A percentile compares a stretch with the other conserved stretches of the same genome.
phyloP scores from a whole-genome alignment of 2,329 filamentous ascomycete species.

The Capronia epimyces region DNA sequence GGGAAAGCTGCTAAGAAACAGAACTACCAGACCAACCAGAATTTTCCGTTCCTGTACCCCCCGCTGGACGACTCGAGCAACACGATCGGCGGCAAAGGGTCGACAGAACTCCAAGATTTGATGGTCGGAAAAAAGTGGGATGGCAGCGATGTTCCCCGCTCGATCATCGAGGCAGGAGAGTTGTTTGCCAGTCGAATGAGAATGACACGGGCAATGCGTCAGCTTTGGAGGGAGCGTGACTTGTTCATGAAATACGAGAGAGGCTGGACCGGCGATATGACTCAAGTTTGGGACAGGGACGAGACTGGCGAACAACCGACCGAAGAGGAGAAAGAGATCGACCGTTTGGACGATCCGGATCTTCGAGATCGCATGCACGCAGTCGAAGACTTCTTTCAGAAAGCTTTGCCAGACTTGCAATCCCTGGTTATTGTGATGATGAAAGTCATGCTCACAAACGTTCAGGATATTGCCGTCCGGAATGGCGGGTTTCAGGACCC shows the following conservation, averaged over 20 bases:
- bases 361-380: slow-evolving; percentile 61
- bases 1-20: slow-evolving; percentile 97
- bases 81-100: slow-evolving; percentile 81
- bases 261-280: slow-evolving; percentile 63
- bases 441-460: slow-evolving; percentile 79
- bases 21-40: slow-evolving; percentile 98
- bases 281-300: slow-evolving; percentile 33
- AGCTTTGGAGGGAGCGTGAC: slow-evolving; percentile 92
- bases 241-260: slow-evolving; percentile 86
- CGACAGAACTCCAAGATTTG: slow-evolving; percentile 69
- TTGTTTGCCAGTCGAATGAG: slow-evolving; percentile 85
- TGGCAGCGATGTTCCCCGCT: slow-evolving; percentile 87
- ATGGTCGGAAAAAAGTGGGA: slow-evolving; percentile 83
- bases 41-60: slow-evolving; percentile 96
- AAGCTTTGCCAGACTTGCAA: slow-evolving; percentile 77
- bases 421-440: slow-evolving; percentile 89
- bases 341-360: slow-evolving; percentile 47
- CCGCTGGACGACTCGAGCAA: slow-evolving; percentile 85
- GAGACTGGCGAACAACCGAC: slow-evolving; percentile 4
- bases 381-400: slow-evolving; percentile 75
- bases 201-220: slow-evolving; percentile 84
- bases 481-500: slow-evolving; percentile 42
- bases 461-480: slow-evolving; percentile 68
- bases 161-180: slow-evolving; percentile 89
- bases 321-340: slow-evolving; percentile 40